These are phyloP conservation scores for Yarrowia sp. DNA, from an alignment of 805 yeast genomes.

Conservation along the genomic window DNA sequence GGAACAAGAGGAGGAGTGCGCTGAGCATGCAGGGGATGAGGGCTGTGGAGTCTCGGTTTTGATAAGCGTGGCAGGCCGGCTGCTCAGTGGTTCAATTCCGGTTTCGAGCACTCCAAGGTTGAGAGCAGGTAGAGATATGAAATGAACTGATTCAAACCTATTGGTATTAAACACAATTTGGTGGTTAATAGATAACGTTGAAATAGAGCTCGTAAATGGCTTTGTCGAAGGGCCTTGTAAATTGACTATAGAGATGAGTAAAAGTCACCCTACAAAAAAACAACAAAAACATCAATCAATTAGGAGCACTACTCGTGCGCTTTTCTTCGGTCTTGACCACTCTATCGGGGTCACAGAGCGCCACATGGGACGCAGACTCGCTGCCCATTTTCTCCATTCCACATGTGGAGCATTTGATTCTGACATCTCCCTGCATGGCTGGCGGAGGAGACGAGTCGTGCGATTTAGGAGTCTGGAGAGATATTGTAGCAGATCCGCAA, in stretches of 20 bases:
- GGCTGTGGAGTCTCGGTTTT: neutral
- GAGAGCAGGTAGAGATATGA: neutral
- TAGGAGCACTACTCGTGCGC: neutral
- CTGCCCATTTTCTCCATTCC: constrained; percentile 25
- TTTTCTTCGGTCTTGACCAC: neutral
- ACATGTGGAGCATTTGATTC: constrained; percentile 32
- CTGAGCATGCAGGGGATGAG: constrained; percentile 15
- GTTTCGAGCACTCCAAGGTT: constrained; percentile 9
- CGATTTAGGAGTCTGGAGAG: neutral
- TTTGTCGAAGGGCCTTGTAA: no score
- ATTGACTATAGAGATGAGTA: no score
- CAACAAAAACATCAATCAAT: neutral
- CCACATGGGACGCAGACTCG: constrained; percentile 7
- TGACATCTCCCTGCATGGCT: constrained; percentile 27
- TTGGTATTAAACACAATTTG: no score
- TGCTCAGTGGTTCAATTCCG: neutral
- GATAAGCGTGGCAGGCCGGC: neutral
- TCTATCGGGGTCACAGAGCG: neutral
- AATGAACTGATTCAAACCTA: neutral
- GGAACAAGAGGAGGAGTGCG: constrained; percentile 1
- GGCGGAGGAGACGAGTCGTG: neutral
- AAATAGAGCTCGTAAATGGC: no score
- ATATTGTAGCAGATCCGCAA: neutral
- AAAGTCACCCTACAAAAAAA: no score
- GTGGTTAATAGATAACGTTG: no score